Evolutionary conservation across 2,329 filamentous ascomycete species (phyloP).

Genomic region (Diaporthe ampelina): DNA sequence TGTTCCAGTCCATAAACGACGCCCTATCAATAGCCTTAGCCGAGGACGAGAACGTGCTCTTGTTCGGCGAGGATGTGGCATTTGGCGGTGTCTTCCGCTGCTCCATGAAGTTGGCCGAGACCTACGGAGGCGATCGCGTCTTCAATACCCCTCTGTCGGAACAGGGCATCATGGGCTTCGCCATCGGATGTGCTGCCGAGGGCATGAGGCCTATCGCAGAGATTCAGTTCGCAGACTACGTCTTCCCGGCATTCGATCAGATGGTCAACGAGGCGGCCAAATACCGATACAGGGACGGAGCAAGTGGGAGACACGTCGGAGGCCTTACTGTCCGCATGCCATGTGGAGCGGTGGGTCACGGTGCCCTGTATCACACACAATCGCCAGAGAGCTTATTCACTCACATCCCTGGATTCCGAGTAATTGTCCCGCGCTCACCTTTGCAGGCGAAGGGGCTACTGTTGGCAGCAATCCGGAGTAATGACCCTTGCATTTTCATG

Average conservation of each 20-base stretch:
- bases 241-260: constrained; percentile 83
- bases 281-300: constrained; percentile 81
- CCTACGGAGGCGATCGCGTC: constrained; percentile 77
- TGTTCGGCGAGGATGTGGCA: constrained; percentile 97
- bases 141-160: constrained; percentile 81
- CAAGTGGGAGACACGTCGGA: constrained; percentile 72
- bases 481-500: constrained; percentile 93
- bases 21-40: constrained; percentile 86
- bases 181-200: constrained; percentile 75
- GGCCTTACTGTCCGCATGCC: constrained; percentile 93
- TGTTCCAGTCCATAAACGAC: constrained; percentile 94
- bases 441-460: constrained; percentile 90
- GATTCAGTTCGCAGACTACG: constrained; percentile 84
- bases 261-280: constrained; percentile 84
- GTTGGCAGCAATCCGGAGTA: constrained; percentile 80
- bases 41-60: constrained; percentile 85
- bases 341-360: constrained; percentile 89
- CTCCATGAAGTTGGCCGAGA: constrained; percentile 74
- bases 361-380: constrained; percentile 89
- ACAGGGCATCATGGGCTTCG: constrained; percentile 79
- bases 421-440: constrained; percentile 89
- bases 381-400: constrained; percentile 91
- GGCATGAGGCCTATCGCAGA: constrained; percentile 78
- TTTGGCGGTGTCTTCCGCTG: constrained; percentile 83
- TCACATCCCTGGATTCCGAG: constrained; percentile 86